These are phyloP conservation scores for Hysterangium stoloniferum DNA, from an alignment of 768 basidiomycete species.

Conservation along the genomic window DNA sequence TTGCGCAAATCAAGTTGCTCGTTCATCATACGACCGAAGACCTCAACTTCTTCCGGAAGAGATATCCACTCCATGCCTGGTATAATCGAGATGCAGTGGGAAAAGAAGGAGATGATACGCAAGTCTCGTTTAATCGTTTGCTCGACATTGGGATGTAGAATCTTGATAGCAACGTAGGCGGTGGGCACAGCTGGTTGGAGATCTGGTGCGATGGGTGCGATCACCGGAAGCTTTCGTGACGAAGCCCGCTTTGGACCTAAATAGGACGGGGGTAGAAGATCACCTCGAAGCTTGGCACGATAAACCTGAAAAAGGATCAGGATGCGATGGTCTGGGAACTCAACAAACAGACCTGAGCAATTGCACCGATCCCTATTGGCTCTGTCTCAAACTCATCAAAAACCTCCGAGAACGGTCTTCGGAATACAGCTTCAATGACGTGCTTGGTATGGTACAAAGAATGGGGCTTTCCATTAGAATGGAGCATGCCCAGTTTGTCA, in stretches of 20 bases:
- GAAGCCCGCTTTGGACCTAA: conserved; percentile 61
- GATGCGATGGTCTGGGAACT: conserved; percentile 1
- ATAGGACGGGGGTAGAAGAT: conserved; percentile 81
- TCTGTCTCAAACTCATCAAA: conserved; percentile 82
- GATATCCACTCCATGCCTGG: conserved; percentile 98
- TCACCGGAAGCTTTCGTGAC: conserved; percentile 38
- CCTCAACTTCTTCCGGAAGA: conserved; percentile 87
- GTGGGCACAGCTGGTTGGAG: conserved; percentile 71
- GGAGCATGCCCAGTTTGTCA: conserved; percentile 73
- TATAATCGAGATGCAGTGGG: conserved; percentile 62
- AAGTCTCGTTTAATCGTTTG: conserved; percentile 86
- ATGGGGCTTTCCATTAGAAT: conserved; percentile 84
- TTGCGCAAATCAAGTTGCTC: conserved; percentile 86
- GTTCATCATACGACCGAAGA: conserved; percentile 96
- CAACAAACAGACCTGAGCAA: conserved; percentile 62
- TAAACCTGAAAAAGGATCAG: conserved; percentile 54
- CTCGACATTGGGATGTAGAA: conserved; percentile 81
- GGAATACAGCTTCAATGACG: conserved; percentile 80
- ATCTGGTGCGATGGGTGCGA: conserved; percentile 44
- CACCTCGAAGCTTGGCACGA: conserved; percentile 73
- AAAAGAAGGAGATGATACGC: conserved; percentile 92
- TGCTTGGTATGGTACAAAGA: conserved; percentile 67
- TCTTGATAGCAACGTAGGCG: conserved; percentile 89
- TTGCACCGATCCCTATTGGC: conserved; percentile 98
- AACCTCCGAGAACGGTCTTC: conserved; percentile 74